These are phyloP conservation scores for Linum lewisii DNA, from an alignment of 345 rosid genomes.

Conservation along the genomic window DNA sequence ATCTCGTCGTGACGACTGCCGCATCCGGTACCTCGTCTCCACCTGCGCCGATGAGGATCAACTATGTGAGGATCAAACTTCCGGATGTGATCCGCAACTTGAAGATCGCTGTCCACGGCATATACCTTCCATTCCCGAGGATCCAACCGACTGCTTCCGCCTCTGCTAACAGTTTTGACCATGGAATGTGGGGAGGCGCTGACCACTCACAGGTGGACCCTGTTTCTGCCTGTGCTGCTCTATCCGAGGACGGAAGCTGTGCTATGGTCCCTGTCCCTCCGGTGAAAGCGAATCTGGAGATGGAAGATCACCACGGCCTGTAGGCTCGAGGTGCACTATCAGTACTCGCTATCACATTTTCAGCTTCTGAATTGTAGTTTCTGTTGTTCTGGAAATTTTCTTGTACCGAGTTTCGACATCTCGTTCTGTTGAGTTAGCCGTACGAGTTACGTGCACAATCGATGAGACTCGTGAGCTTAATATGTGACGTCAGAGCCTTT, in stretches of 20 bases:
- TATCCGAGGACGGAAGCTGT: conserved; percentile 18
- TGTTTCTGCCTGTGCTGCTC: conserved; percentile 12
- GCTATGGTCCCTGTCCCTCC: conserved; percentile 6
- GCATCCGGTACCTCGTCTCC: background rate
- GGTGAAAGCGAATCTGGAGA: conserved; percentile 21
- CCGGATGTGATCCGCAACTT: conserved; percentile 41
- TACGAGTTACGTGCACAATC: too few relatives aligned
- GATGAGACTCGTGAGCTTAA: background rate
- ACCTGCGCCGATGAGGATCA: conserved; percentile 34
- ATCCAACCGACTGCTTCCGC: conserved; percentile 21
- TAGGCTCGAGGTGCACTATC: background rate
- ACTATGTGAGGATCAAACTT: conserved; percentile 40
- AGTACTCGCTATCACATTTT: background rate
- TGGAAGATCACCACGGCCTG: conserved; percentile 34
- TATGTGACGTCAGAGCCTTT: background rate
- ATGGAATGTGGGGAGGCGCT: conserved; percentile 13
- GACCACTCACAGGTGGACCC: conserved; percentile 6
- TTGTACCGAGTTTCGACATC: background rate
- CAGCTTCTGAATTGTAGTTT: too few relatives aligned
- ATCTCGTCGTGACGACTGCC: background rate
- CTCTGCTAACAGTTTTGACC: conserved; percentile 6
- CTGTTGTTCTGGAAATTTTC: background rate
- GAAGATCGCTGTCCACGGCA: conserved; percentile 42
- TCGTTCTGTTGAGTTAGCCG: background rate
- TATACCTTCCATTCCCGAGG: conserved; percentile 45